Base-by-base conservation (phyloP, 2,329 filamentous ascomycete species). In the Claviceps capensis region DNA sequence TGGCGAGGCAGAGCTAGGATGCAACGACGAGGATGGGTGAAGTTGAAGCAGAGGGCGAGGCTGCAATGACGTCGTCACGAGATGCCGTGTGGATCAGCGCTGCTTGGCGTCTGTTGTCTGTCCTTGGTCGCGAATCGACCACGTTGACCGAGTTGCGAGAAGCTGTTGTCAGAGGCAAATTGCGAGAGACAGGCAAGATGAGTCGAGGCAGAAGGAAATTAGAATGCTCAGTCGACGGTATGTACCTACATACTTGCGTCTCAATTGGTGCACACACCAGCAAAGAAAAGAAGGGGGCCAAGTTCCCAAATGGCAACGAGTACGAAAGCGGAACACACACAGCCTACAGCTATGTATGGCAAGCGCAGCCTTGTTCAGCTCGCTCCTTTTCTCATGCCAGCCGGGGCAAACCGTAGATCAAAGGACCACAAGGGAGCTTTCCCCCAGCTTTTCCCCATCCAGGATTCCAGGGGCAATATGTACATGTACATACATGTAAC, bases 31-130 rank as follows among this genome's bases (percentile, higher is more conserved):
- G 41, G 41, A 13, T 19, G 11, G 16, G 43, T 26, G 51, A 41
- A 52, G 51, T 34, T 34, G 38, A 46, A 45, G 46, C 40, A 17
- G 16, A 52, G 34, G 22, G 47, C 22, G 30, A 41, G 42, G 40
- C 34, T 44, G 42, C 23, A 42, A 50, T 43, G 51, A 48, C 37
- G 51, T 53, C 37, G 48, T 50, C 51, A 53, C 47, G 43, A 50
- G 51, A 42, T 42, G 42, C 23, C 44, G 45, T 34, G 38, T 9
- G 44, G 44, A n/a, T 38, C 26, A 34, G 23, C 42, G 37, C 40
- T 40, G 43, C 17, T 38, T 23, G 14, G 41, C 26, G 46, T 6
- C 17, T 23, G 46, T 40, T 37, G 19, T 30, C 40, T 43, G 9
- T 30, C 17, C 43, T 42, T 17, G 34, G 47, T 49, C 22, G 47